Conservation (phyloP, 139 green algal species). For the Dunaliella primolecta region DNA sequence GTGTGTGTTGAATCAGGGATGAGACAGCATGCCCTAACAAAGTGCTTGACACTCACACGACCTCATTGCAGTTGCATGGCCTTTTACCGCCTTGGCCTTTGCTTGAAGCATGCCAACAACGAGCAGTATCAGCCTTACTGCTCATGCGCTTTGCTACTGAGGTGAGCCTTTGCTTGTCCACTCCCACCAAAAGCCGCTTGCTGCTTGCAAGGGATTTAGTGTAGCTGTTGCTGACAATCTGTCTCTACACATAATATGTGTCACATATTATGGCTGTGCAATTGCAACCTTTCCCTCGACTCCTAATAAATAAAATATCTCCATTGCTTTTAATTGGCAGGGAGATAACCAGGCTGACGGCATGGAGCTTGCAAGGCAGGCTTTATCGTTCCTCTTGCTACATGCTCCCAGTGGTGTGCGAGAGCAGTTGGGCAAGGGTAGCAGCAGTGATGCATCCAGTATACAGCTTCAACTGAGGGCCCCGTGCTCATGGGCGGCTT, state of each 20-base stretch:
- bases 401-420: not conserved
- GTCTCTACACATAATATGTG: not conserved
- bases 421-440: not conserved
- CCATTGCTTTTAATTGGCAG: conserved; percentile 10
- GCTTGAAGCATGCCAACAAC: conserved; percentile 18
- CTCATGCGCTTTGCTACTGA: conserved; percentile 46
- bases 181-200: too few species aligned
- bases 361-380: conserved; percentile 25
- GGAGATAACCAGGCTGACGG: conserved; percentile 61
- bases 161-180: not conserved
- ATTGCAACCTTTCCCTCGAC: not conserved
- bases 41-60: not conserved
- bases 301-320: not conserved
- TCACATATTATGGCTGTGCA: not conserved
- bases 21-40: too few species aligned
- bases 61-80: conserved; percentile 5
- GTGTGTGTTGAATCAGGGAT: too few species aligned
- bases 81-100: conserved; percentile 59
- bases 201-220: not conserved
- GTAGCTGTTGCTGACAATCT: not conserved
- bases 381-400: not conserved
- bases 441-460: not conserved
- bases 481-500: not conserved
- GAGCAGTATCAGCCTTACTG: conserved; percentile 13
- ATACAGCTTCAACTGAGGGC: not conserved